Base-by-base conservation (phyloP, 495 filamentous ascomycete genomes). In the Amorphotheca resinae region DNA sequence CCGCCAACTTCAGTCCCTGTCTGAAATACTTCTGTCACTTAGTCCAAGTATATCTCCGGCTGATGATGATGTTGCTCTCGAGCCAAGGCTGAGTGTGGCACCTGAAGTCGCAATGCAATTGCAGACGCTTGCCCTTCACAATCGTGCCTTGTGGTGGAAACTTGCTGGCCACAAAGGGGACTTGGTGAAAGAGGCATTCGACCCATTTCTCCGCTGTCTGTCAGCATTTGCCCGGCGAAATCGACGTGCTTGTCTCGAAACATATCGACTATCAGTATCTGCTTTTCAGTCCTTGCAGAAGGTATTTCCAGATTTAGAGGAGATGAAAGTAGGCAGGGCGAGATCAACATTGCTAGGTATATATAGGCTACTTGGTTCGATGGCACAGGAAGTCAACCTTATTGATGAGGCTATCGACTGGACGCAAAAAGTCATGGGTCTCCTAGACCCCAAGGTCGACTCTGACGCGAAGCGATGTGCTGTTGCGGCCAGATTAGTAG, bases 71-170 rank as follows among this genome's bases (percentile, higher is more conserved):
- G 15, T 60, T 1, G 67, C 66, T 2, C 55, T 54, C 9, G 65
- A 73, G 48, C 52, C 63, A 7, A 68, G 68, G 16, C 62, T 77
- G 0, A 64, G 60, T 31, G 51, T 79, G n/a, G 71, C 70, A 21
- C 79, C 85, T 0, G 67, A 68, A 22, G 64, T 69, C 0, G 66
- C 69, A 0, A 64, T 93, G 11, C 68, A 65, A 28, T 55, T 93
- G 9, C 85, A 93, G 50, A 55, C 72, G 1, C 50, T 86, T 0
- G 83, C 78, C 1, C 63, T 94, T 11, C 70, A 76, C 38, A 67
- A 76, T 23, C 74, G 84, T 5, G 59, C 74, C 12, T 60, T 72
- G 41, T 84, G 79, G 62, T 89, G 85, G 86, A 74, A 66, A 26
- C 38, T 87, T 23, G 74, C 77, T 3, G 67, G 69, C n/a, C 87